Base-by-base conservation (phyloP, 73 alveolate species). In the Tetrahymena malaccensis region DNA sequence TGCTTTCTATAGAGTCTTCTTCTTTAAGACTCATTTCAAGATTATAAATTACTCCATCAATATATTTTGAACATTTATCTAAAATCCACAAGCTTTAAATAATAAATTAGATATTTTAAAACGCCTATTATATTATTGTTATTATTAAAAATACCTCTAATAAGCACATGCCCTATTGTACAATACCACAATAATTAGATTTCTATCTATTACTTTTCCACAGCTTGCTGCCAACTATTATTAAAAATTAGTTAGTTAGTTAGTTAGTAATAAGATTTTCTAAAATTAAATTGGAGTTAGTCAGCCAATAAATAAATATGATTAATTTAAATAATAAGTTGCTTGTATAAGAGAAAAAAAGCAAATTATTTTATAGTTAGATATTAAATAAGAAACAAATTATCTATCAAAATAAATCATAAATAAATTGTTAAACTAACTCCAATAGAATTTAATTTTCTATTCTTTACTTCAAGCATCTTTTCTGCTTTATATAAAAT, bases 211-310 rank as follows among this genome's bases (percentile, higher is more conserved):
- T 0, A 38, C 55, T 35, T 89, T 95, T 27, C 97, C 97, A 95
- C 97, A 95, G 89, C 97, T 95, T 85, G 97, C 97, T 89, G 97
- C 97, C 33, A 43, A 89, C 97, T 95, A 44, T 35, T 21, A 12
- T 22, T 25, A 70, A 27, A n/a, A 70, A n/a, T 19, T 22, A n/a
- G n/a, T n/a, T n/a, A n/a, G n/a, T n/a, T n/a, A n/a, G n/a, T n/a
- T n/a, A n/a, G n/a, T 9, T n/a, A 12, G 34, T n/a, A 1, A 19
- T 27, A 7, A 70, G 3, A n/a, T 4, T 40, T 40, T 4, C 15
- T 8, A 4, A 40, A 40, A 40, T 40, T 4, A 40, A 7, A 40
- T 7, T 40, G 44, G 44, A 40, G 44, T 40, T 40, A 70, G 89
- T 25, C 19, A 22, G 8, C 12, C 31, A 19, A 8, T 17, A 22